Evolutionary conservation across 768 basidiomycete species (phyloP), one percentile per base, ranked within the genome.

Genomic region (Leccinellum albellum): DNA sequence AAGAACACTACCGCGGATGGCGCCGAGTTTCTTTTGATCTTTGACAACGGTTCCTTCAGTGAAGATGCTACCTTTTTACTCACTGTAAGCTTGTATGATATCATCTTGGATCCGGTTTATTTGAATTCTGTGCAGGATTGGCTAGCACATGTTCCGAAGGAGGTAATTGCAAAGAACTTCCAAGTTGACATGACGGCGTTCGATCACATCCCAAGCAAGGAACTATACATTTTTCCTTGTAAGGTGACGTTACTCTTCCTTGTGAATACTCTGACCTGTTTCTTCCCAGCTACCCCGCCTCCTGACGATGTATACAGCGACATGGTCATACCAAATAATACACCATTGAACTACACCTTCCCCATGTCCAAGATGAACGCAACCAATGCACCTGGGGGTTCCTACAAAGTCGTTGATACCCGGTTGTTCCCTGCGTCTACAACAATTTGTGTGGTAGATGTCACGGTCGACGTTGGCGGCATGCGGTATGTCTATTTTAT

Each of bases 111-210:
- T 12, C 3, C 33, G 4, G 6, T 49, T 51, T 10, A 32, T 29
- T 21, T 24, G 10, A 31, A 33, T 28, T 32, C 53, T 13, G 53
- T 55, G 17, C 81, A 85, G 55, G 86, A 88, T 57, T 88, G 87
- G 85, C 73, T 87, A 23, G 76, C 86, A 3, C 87, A 88, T 61
- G 75, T 82, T 15, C 83, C 84, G 10, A 75, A 78, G 59, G 76
- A 79, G 46, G 81, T 84, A 0, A 70, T 87, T 3, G 83, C 84
- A 15, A 86, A 86, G 72, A 88, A 87, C 67, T 87, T 88, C 66
- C 78, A 79, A 35, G 65, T 76, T 6, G 64, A 69, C 49, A 74
- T 75, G 4, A 70, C 79, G 35, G 74, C 78, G 3, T 85, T 85
- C 55, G 76, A 84, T 56, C 74, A 82, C 46, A 80, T 87, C 32